Base-by-base conservation (phyloP, 768 basidiomycete species). In the Mycena vitilis region DNA sequence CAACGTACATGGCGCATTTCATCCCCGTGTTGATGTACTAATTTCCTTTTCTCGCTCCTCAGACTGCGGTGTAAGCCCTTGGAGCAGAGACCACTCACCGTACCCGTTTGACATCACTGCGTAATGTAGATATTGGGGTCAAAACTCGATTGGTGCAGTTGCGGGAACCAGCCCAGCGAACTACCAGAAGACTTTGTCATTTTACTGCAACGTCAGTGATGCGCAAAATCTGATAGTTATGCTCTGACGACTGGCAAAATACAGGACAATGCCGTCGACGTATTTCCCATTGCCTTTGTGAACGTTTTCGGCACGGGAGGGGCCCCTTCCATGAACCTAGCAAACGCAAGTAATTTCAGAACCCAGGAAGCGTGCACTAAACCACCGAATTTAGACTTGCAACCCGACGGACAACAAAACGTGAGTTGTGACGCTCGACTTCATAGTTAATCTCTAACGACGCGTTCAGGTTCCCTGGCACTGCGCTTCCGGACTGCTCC, bases 61-160 rank as follows among this genome's bases (percentile, higher is more conserved):
- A 90, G 89, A 83, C 88, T 48, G 89, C 82, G 42, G 85, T 89
- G 88, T 89, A 78, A 69, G 84, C 59, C 61, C 71, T 38, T 51
- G 18, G 8, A 4, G 38, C 53, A 11, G 12, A 20, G 23, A n/a
- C 23, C 23, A 1, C 60, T 56, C 42, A 11, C 8, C 45, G 10
- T 22, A 45, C 36, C 18, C 25, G 40, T 30, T 48, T 45, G 30
- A 70, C 65, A 66, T 52, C 37, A 47, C 42, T 23, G 38, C n/a
- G n/a, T n/a, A n/a, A n/a, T 55, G 20, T 74, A 90, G 89, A 38
- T 91, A 91, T 75, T 92, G 89, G 89, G 92, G 91, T 65, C 90
- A 93, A 76, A 89, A 92, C 71, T 91, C 91, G 2, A 90, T 91
- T 66, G 91, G 91, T 47, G 91, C 90, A 12, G 81, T 79, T 7